Base-by-base conservation (phyloP, 2,329 filamentous ascomycete genomes). In the Podosphaera xanthii region DNA sequence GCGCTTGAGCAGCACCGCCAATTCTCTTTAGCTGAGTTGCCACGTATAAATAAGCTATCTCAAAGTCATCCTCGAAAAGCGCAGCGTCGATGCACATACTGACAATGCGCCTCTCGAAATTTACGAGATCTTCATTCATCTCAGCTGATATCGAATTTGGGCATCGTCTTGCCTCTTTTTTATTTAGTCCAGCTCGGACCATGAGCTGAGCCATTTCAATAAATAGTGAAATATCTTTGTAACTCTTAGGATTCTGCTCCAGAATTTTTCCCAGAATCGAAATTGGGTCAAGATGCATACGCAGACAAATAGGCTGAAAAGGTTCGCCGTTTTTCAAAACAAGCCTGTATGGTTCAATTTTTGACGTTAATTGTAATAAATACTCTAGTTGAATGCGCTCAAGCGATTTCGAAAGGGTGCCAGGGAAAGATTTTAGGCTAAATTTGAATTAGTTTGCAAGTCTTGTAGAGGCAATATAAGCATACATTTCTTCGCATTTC, bases 31-130 rank as follows among this genome's bases (percentile, higher is more conserved):
- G 74, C 31, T 84, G 79, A 66, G 82, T 88, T 54, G 87, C 78
- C 1, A 90, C 83, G 67, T 87, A 91, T 0, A 86, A 90, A 69
- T 91, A 92, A 9, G 87, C 87, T 0, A 87, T 92, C 68, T 94
- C 87, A 62, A 92, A 92, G 67, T 82, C 87, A 62, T 89, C 82
- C 67, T 90, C 86, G 8, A 76, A 75, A 0, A 92, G 75, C 10
- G 87, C 85, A 12, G 84, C 82, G 67, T 88, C 82, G 48, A 91
- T 81, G 63, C 86, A 88, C 84, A 91, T 87, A 60, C 84, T 83
- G 4, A 82, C 83, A 57, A 92, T 81, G 36, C 86, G 79, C 55
- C 78, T 80, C 66, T 84, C 80, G 3, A 80, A 77, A 44, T 73
- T 67, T 42, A 68, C 63, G 22, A 54, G 12, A 10, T 33, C 30